Evolutionary conservation across 305 asterid genomes (phyloP).

Genomic region (Lippia alba): DNA sequence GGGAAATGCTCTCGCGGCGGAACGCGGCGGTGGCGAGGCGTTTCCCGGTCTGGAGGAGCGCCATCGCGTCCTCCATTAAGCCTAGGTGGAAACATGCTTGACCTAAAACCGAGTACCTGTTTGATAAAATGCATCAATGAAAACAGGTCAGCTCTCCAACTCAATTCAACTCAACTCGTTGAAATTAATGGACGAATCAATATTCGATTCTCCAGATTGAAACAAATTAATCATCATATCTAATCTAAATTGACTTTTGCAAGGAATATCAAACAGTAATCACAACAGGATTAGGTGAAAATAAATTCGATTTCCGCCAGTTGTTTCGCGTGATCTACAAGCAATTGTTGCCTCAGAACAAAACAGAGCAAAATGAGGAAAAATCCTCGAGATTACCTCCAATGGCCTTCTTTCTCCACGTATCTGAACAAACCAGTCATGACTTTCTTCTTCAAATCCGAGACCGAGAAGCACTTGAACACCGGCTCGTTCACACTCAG

Average conservation of each 20-base stretch:
- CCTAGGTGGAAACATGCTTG: constrained; percentile 72
- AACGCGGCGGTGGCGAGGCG: constrained; percentile 58
- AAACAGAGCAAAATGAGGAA: neutral
- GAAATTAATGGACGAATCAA: constrained; percentile 2
- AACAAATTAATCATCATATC: neutral
- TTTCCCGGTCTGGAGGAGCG: constrained; percentile 62
- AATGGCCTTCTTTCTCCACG: constrained; percentile 58
- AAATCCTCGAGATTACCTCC: constrained; percentile 57
- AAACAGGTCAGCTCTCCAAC: constrained; percentile 9
- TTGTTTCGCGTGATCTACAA: constrained; percentile 42
- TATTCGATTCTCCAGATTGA: neutral
- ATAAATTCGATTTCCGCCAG: constrained; percentile 16
- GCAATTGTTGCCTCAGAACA: constrained; percentile 28
- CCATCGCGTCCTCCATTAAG: constrained; percentile 68
- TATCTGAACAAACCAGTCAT: constrained; percentile 61
- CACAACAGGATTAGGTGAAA: constrained; percentile 24
- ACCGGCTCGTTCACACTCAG: constrained; percentile 43
- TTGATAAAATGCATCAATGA: neutral
- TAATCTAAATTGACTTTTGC: constrained; percentile 23
- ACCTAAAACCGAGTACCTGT: constrained; percentile 61
- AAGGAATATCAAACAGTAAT: neutral
- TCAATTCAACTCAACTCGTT: constrained; percentile 12
- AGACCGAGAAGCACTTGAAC: constrained; percentile 50
- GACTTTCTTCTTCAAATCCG: constrained; percentile 72
- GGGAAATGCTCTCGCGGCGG: constrained; percentile 59